phyloP scores from a whole-genome alignment of 805 yeast genomes.

The Maudiozyma bulderi region DNA sequence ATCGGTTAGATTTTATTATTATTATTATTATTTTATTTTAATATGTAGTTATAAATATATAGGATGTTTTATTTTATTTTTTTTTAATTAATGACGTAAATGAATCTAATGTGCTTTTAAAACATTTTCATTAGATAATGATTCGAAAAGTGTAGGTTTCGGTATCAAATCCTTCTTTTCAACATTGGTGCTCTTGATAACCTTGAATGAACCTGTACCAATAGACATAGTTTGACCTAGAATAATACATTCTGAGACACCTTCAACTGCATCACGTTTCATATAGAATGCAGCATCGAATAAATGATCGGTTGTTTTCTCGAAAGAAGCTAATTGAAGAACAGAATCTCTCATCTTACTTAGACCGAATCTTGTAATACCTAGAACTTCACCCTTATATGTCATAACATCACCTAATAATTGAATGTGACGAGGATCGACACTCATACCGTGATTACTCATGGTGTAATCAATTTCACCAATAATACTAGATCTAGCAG shows the following conservation, averaged over 20 bases:
- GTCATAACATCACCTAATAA: constrained; percentile 97
- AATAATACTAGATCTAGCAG: constrained; percentile 88
- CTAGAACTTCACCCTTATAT: constrained; percentile 94
- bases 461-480: constrained; percentile 93
- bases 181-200: constrained; percentile 51
- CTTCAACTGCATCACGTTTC: constrained; percentile 93
- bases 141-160: constrained; percentile 40
- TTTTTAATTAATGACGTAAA: not conserved
- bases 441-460: constrained; percentile 99
- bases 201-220: constrained; percentile 94
- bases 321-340: constrained; percentile 91
- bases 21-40: not conserved
- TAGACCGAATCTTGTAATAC: constrained; percentile 95
- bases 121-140: constrained; percentile 21
- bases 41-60: not conserved
- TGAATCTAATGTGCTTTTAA: constrained; percentile 1
- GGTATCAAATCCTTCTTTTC: constrained; percentile 35
- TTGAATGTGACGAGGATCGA: constrained; percentile 98
- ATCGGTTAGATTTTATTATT: too few species aligned
- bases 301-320: constrained; percentile 95
- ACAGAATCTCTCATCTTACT: constrained; percentile 99
- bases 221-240: constrained; percentile 95
- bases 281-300: constrained; percentile 97
- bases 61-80: not conserved
- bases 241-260: constrained; percentile 95